phyloP scores from a whole-genome alignment of 495 filamentous ascomycete species.

The Lasiosphaeris hirsuta region DNA sequence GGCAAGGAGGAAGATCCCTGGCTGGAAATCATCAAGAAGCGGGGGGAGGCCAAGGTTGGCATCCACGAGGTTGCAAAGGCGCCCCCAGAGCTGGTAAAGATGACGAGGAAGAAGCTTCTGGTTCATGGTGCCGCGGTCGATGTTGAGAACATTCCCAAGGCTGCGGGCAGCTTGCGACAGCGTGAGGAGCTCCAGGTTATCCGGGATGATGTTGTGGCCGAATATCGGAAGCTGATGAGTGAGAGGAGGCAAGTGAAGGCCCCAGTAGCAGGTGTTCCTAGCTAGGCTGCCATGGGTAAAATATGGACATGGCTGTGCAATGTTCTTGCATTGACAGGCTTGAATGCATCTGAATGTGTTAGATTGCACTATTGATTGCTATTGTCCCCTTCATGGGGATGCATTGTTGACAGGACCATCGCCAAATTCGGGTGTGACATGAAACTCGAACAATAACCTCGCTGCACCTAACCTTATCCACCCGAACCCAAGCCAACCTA shows the following conservation, averaged over 20 bases:
- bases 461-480: too few species aligned
- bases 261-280: background rate
- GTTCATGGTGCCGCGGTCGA: conserved; percentile 67
- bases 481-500: too few species aligned
- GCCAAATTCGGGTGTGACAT: too few species aligned
- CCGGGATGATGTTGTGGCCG: conserved; percentile 72
- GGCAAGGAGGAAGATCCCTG: conserved; percentile 68
- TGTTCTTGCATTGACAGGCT: too few species aligned
- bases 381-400: too few species aligned
- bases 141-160: conserved; percentile 69
- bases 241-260: conserved; percentile 45
- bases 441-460: too few species aligned
- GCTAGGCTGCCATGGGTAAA: background rate
- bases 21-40: conserved; percentile 62
- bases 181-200: conserved; percentile 77
- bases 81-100: conserved; percentile 67
- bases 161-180: conserved; percentile 73
- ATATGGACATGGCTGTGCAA: background rate
- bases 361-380: too few species aligned
- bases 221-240: conserved; percentile 77
- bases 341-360: too few species aligned
- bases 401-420: too few species aligned
- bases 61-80: conserved; percentile 79
- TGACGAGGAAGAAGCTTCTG: conserved; percentile 66
- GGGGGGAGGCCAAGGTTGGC: conserved; percentile 54